phyloP scores from a whole-genome alignment of 1,284 basidiomycete species.

The Ceratorhiza oryzae-sativae region DNA sequence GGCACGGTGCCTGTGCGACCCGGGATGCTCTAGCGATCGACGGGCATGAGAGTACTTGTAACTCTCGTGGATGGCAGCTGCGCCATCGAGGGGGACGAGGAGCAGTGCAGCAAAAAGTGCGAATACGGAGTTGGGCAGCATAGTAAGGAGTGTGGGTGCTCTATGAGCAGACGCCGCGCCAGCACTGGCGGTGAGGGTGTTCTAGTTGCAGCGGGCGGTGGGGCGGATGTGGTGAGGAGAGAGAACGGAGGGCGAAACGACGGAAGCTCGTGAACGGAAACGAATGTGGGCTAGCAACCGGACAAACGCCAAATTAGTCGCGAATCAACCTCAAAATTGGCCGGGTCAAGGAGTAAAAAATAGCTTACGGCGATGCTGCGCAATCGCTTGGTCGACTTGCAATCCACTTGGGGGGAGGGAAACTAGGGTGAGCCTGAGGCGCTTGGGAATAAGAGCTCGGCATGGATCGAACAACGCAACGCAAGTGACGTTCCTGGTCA shows the following conservation, averaged over 20 bases:
- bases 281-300: constrained; percentile 33
- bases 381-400: constrained; percentile 10
- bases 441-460: not conserved
- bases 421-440: not conserved
- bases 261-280: constrained; percentile 17
- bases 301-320: not conserved
- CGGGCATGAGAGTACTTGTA: constrained; percentile 29
- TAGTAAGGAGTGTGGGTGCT: constrained; percentile 26
- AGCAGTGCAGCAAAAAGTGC: constrained; percentile 1
- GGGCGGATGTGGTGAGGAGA: constrained; percentile 10
- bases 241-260: not conserved
- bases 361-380: constrained; percentile 29
- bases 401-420: constrained; percentile 2
- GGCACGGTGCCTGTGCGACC: not conserved
- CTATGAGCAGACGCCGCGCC: constrained; percentile 19
- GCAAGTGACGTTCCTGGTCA: constrained; percentile 23
- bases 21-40: constrained; percentile 8
- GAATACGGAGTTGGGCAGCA: constrained; percentile 19
- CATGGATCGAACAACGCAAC: not conserved
- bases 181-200: constrained; percentile 2
- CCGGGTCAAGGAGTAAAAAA: not conserved
- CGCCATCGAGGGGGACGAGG: constrained; percentile 12
- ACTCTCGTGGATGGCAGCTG: constrained; percentile 17
- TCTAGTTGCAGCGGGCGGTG: not conserved
- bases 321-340: not conserved